Evolutionary conservation across 495 filamentous ascomycete genomes (phyloP).

Genomic region (Astrocystis sublimbata): DNA sequence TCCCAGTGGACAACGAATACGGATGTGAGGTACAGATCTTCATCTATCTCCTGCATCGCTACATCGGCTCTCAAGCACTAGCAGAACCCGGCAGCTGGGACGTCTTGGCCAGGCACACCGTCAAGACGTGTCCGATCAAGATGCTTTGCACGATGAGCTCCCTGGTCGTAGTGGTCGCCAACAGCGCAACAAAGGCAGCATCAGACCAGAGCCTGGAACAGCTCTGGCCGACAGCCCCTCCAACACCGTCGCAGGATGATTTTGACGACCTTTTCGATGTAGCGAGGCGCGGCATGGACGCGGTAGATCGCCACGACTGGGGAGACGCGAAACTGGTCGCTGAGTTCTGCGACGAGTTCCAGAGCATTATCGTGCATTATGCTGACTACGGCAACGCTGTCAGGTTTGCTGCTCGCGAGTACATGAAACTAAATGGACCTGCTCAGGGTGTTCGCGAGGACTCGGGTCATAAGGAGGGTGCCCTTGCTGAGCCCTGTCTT

Average conservation of each 20-base stretch:
- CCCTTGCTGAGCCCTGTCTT: not conserved
- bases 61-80: not conserved
- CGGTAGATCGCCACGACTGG: not conserved
- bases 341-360: slow-evolving; percentile 4
- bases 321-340: not conserved
- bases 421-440: not conserved
- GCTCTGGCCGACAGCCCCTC: too few relatives aligned
- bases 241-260: not conserved
- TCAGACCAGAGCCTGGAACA: too few relatives aligned
- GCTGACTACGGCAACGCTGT: not conserved
- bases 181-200: too few relatives aligned
- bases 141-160: slow-evolving; percentile 15
- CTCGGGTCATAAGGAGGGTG: not conserved
- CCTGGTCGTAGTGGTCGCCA: not conserved
- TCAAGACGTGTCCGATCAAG: not conserved
- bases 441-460: not conserved
- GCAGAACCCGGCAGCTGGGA: slow-evolving; percentile 1
- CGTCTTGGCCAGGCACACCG: not conserved
- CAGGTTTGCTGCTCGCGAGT: not conserved
- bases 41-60: slow-evolving; percentile 15
- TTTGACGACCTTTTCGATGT: not conserved
- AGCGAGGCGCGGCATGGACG: not conserved
- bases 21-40: slow-evolving; percentile 7
- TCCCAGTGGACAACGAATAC: not conserved
- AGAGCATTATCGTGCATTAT: not conserved